These are phyloP conservation scores for Sideroxylon spinosum DNA, from an alignment of 179 eudicot genomes.

Conservation along the genomic window DNA sequence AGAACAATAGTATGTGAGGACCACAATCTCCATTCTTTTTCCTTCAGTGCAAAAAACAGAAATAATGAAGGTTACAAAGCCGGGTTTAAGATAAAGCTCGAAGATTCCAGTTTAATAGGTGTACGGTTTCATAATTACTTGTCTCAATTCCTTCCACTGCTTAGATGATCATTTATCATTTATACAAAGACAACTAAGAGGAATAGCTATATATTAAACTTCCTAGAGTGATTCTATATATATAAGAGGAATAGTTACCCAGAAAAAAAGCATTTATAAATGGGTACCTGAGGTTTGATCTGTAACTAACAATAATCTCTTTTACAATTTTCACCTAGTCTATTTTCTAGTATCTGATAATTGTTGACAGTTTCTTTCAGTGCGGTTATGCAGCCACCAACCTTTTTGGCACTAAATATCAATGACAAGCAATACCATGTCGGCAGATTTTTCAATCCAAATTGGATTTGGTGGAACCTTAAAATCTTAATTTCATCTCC, in stretches of 20 bases:
- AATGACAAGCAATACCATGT: too few species aligned
- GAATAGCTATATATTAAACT: not conserved
- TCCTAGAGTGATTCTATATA: too few species aligned
- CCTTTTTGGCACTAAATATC: not conserved
- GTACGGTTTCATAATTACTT: not conserved
- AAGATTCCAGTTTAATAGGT: slow-evolving; percentile 6
- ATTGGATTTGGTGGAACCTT: not conserved
- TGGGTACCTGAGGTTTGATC: too few species aligned
- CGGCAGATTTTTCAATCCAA: not conserved
- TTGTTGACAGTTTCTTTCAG: not conserved
- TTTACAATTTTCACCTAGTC: not conserved
- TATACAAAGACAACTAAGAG: not conserved
- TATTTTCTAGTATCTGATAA: too few species aligned
- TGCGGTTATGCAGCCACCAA: too few species aligned
- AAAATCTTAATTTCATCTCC: not conserved
- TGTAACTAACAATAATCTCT: too few species aligned
- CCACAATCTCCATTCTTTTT: slow-evolving; percentile 24
- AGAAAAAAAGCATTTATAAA: not conserved
- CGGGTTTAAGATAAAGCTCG: not conserved
- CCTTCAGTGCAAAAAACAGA: not conserved
- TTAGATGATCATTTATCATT: not conserved
- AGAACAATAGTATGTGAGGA: slow-evolving; percentile 17
- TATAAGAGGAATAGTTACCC: too few species aligned
- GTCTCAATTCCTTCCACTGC: not conserved
- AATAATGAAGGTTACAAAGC: slow-evolving; percentile 14